A percentile compares a stretch with the other conserved stretches of the same genome.
phyloP scores from a whole-genome alignment of 1,284 basidiomycete species.

The Marasmius fiardii region DNA sequence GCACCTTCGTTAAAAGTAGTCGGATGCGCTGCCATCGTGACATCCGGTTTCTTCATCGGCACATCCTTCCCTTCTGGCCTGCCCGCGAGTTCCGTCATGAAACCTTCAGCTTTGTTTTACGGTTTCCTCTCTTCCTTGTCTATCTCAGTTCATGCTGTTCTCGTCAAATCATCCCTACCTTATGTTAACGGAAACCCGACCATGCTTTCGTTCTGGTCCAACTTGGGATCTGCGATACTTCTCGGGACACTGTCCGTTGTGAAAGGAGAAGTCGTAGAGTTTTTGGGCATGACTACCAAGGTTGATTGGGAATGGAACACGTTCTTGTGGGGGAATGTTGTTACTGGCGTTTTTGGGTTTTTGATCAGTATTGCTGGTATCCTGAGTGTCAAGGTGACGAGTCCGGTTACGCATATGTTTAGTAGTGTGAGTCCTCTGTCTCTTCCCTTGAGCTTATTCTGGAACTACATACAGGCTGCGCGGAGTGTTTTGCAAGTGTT shows the following conservation, averaged over 20 bases:
- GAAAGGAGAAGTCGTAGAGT: conserved; percentile 37
- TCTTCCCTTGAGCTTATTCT: conserved; percentile 1
- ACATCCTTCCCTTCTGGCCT: conserved; percentile 31
- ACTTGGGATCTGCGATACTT: conserved; percentile 45
- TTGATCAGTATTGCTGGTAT: conserved; percentile 51
- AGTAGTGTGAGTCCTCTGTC: conserved; percentile 40
- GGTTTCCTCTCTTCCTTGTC: conserved; percentile 54
- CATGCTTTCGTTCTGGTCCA: conserved; percentile 55
- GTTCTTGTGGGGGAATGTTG: conserved; percentile 46
- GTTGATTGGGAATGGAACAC: conserved; percentile 33
- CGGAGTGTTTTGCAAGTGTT: conserved; percentile 57
- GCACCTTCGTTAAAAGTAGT: conserved; percentile 38
- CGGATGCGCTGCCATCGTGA: conserved; percentile 45
- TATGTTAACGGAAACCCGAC: conserved; percentile 48
- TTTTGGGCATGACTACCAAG: conserved; percentile 25
- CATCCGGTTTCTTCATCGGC: conserved; percentile 49
- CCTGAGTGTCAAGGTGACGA: conserved; percentile 56
- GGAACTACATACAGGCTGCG: conserved; percentile 38
- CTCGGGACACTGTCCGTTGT: conserved; percentile 44
- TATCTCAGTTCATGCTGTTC: conserved; percentile 56
- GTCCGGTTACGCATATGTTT: conserved; percentile 60
- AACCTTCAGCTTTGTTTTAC: conserved; percentile 43
- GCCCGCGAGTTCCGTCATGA: conserved; percentile 25
- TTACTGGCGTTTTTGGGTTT: conserved; percentile 58
- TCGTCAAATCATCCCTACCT: conserved; percentile 52